Evolutionary conservation across 768 basidiomycete species (phyloP).

Genomic region (Xerocomellus amylosporus): DNA sequence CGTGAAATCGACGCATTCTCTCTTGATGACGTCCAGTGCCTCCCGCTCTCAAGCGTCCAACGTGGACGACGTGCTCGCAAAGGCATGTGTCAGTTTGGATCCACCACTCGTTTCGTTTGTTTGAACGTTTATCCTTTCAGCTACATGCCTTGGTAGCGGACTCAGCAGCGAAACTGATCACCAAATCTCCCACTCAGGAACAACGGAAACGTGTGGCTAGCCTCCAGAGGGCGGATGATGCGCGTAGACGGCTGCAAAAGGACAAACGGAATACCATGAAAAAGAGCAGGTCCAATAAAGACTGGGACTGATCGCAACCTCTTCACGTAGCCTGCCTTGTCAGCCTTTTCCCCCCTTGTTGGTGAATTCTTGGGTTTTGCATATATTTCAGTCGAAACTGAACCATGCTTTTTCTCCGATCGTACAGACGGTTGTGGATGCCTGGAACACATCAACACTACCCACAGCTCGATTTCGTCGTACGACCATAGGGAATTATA

Average conservation of each 20-base stretch:
- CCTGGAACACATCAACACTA: too few species aligned
- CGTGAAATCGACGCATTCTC: constrained; percentile 65
- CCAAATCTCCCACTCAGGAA: constrained; percentile 20
- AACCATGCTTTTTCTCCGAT: too few species aligned
- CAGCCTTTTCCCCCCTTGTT: too few species aligned
- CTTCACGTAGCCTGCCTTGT: neutral
- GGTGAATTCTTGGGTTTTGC: too few species aligned
- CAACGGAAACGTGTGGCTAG: constrained; percentile 26
- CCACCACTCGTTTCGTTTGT: neutral
- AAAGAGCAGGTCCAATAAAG: constrained; percentile 26
- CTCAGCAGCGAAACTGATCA: constrained; percentile 24
- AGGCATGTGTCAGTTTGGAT: constrained; percentile 38
- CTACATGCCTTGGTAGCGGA: constrained; percentile 27
- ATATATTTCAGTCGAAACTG: too few species aligned
- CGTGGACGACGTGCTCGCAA: constrained; percentile 65
- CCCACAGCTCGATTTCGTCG: too few species aligned
- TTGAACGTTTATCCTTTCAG: constrained; percentile 10
- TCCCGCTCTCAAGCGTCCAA: constrained; percentile 80
- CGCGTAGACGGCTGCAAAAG: constrained; percentile 27
- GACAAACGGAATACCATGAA: constrained; percentile 25
- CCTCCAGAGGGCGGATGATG: constrained; percentile 21
- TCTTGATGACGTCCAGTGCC: constrained; percentile 65
- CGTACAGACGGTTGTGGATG: too few species aligned
- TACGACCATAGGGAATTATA: too few species aligned
- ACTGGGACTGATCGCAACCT: constrained; percentile 22